These are phyloP conservation scores for Lentinula novae-zelandiae DNA, from an alignment of 1,284 basidiomycete genomes.

Conservation along the genomic window DNA sequence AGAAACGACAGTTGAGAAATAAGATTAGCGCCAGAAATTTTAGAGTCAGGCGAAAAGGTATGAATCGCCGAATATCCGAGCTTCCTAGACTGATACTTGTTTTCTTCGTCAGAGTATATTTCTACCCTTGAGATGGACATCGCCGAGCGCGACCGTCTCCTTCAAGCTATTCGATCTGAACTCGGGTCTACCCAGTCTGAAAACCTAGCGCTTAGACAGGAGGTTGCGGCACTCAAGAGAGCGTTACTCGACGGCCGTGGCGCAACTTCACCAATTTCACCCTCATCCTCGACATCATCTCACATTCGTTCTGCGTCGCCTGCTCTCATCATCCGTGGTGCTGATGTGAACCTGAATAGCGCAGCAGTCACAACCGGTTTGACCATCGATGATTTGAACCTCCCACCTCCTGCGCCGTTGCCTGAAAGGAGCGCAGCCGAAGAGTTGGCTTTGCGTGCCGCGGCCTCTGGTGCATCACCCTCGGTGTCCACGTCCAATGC, in stretches of 20 bases:
- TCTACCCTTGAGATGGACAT: constrained; percentile 91
- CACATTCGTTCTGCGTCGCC: neutral
- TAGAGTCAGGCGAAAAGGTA: constrained; percentile 87
- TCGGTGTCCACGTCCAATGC: constrained; percentile 20
- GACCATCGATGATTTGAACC: constrained; percentile 26
- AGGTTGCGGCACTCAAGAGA: constrained; percentile 82
- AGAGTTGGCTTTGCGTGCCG: constrained; percentile 24
- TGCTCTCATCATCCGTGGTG: constrained; percentile 23
- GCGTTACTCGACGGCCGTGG: constrained; percentile 62
- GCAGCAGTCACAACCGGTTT: constrained; percentile 16
- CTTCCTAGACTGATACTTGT: constrained; percentile 11
- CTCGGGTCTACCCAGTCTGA: constrained; percentile 77
- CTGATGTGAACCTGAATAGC: constrained; percentile 11
- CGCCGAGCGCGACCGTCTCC: constrained; percentile 86
- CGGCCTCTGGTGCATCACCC: constrained; percentile 13
- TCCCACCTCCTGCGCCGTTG: constrained; percentile 45
- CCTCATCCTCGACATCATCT: constrained; percentile 21
- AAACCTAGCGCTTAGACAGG: constrained; percentile 81
- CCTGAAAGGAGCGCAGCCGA: constrained; percentile 35
- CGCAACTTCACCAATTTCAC: constrained; percentile 21
- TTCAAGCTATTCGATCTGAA: constrained; percentile 86
- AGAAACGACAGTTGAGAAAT: constrained; percentile 94
- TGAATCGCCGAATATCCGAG: constrained; percentile 16
- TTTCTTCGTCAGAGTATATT: constrained; percentile 72
- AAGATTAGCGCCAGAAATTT: constrained; percentile 97